A percentile compares a stretch with the other conserved stretches of the same genome.
phyloP scores from a whole-genome alignment of 2,329 filamentous ascomycete species.

The Penicillium sp. region DNA sequence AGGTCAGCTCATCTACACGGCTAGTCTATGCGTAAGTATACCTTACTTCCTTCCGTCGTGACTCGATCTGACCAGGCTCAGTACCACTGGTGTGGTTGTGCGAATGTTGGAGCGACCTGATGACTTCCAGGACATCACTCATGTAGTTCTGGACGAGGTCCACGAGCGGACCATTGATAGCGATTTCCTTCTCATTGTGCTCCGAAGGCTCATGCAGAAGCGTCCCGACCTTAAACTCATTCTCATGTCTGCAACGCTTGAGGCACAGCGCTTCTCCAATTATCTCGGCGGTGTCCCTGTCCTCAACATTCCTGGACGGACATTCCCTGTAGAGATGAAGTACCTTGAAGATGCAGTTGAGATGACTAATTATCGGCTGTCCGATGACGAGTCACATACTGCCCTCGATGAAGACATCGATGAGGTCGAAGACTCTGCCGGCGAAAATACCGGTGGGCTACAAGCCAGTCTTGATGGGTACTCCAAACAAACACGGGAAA shows the following conservation, averaged over 20 bases:
- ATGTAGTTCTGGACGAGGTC: constrained; percentile 94
- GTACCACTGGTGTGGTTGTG: constrained; percentile 80
- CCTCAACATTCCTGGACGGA: constrained; percentile 85
- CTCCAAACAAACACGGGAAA: constrained; percentile 70
- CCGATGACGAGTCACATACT: constrained; percentile 53
- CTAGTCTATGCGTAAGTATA: constrained; percentile 80
- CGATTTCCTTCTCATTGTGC: constrained; percentile 88
- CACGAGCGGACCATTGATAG: constrained; percentile 96
- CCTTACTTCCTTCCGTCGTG: not conserved
- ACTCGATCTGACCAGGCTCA: constrained; percentile 17
- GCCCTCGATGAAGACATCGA: constrained; percentile 48
- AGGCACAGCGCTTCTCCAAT: constrained; percentile 83
- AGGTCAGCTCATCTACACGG: constrained; percentile 74
- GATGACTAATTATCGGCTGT: constrained; percentile 69
- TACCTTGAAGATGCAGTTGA: constrained; percentile 94
- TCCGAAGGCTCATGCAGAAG: constrained; percentile 74
- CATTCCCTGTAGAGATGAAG: constrained; percentile 83
- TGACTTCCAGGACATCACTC: constrained; percentile 83
- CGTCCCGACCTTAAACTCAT: constrained; percentile 85
- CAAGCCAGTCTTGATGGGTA: constrained; percentile 68
- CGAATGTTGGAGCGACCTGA: constrained; percentile 91
- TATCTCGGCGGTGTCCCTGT: constrained; percentile 85
- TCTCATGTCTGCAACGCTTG: constrained; percentile 95
- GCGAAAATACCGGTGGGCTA: constrained; percentile 55
- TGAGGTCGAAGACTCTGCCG: constrained; percentile 44